These are phyloP conservation scores for Juncus inflexus DNA, from an alignment of 176 grass and related monocot species.

Conservation along the genomic window DNA sequence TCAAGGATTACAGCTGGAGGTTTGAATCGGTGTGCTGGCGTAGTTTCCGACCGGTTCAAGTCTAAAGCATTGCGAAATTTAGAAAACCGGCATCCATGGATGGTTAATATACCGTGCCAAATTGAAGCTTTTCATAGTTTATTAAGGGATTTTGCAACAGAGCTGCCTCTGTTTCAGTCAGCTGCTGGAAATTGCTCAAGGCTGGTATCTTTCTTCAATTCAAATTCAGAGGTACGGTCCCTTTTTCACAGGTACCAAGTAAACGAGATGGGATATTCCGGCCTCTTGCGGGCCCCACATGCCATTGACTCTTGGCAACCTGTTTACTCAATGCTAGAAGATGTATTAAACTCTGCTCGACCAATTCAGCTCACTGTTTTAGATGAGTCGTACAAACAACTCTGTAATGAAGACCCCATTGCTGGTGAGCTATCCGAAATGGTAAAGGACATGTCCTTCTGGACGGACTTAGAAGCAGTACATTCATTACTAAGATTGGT, in stretches of 20 bases:
- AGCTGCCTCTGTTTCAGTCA: constrained; percentile 56
- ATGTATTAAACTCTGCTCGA: constrained; percentile 36
- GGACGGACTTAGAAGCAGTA: constrained; percentile 57
- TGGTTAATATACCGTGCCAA: constrained; percentile 77
- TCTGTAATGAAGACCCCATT: constrained; percentile 42
- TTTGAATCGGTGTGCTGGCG: constrained; percentile 59
- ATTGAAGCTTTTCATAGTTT: constrained; percentile 52
- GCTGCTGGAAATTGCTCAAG: constrained; percentile 40
- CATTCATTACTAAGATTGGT: constrained; percentile 49
- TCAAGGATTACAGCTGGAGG: constrained; percentile 40
- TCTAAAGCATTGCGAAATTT: constrained; percentile 59
- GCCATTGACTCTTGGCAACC: constrained; percentile 32
- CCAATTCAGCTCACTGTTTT: constrained; percentile 47
- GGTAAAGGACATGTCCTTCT: constrained; percentile 47
- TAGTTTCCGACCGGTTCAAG: constrained; percentile 73
- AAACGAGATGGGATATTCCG: constrained; percentile 52
- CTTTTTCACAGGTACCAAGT: constrained; percentile 65
- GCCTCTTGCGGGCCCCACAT: constrained; percentile 38
- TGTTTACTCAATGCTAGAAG: constrained; percentile 51
- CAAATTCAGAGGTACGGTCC: constrained; percentile 38
- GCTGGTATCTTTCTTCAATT: constrained; percentile 67
- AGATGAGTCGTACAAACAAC: constrained; percentile 55
- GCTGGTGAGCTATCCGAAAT: constrained; percentile 60
- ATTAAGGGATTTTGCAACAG: constrained; percentile 49
- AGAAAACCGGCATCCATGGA: constrained; percentile 56